Conservation (phyloP, 352 stramenopile genomes). For the Phytophthora pinifolia region DNA sequence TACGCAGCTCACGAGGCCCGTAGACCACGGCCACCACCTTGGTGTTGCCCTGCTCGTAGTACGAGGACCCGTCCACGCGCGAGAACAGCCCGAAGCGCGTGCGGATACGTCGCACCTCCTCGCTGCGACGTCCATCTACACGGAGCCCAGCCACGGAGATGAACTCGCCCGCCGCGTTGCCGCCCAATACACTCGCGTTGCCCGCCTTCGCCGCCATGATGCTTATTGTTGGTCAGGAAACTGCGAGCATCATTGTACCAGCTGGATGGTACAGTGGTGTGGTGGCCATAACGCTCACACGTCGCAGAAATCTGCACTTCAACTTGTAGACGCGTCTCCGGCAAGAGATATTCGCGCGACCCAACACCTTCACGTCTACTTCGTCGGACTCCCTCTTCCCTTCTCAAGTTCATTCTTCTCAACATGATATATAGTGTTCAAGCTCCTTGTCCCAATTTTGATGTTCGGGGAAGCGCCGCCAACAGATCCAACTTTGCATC, state of each 20-base stretch:
- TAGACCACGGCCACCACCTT: constrained; percentile 90
- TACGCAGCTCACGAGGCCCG: constrained; percentile 79
- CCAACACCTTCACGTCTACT: no score
- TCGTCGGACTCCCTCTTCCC: no score
- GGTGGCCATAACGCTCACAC: neutral
- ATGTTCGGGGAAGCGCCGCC: neutral
- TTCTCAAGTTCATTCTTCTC: no score
- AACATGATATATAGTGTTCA: no score
- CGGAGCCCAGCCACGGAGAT: constrained; percentile 85
- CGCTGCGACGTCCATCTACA: constrained; percentile 77
- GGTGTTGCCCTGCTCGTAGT: constrained; percentile 89
- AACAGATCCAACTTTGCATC: neutral
- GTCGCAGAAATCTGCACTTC: neutral
- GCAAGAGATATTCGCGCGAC: no score
- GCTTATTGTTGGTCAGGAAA: no score
- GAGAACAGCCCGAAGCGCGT: constrained; percentile 84
- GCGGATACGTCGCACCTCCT: constrained; percentile 85
- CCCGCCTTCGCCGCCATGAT: constrained; percentile 64
- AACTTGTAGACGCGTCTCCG: no score
- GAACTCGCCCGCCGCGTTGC: constrained; percentile 65
- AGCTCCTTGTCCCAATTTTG: neutral
- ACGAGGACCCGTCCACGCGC: constrained; percentile 85
- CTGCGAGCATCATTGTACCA: no score
- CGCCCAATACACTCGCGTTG: constrained; percentile 55
- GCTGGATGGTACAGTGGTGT: neutral